Evolutionary conservation across 2,329 filamentous ascomycete species (phyloP).

Genomic region (Septoria petroselini): DNA sequence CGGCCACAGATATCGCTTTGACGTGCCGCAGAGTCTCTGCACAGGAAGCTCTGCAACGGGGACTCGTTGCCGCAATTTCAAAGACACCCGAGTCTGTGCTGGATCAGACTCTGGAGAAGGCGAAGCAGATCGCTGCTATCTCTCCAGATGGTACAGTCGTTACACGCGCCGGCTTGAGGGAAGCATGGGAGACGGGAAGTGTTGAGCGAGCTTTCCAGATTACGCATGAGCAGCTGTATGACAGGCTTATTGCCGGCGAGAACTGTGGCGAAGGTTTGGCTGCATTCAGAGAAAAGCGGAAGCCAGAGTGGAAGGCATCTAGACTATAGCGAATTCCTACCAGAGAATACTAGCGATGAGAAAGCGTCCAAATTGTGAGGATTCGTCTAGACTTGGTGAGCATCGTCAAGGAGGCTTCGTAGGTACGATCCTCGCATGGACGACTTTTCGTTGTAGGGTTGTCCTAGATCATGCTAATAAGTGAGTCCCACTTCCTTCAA

Average conservation of each 20-base stretch:
- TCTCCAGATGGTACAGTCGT: constrained; percentile 40
- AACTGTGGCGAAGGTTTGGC: constrained; percentile 49
- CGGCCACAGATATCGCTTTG: constrained; percentile 51
- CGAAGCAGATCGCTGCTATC: constrained; percentile 35
- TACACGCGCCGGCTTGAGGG: constrained; percentile 39
- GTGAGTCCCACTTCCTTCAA: no score
- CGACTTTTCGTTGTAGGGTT: no score
- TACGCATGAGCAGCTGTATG: constrained; percentile 43
- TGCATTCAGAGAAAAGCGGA: constrained; percentile 51
- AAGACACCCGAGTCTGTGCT: constrained; percentile 35
- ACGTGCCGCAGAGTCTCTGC: constrained; percentile 48
- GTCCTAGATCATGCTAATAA: no score
- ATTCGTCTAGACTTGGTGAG: no score
- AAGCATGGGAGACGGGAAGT: constrained; percentile 41
- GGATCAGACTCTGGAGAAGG: constrained; percentile 37
- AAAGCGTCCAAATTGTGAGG: no score
- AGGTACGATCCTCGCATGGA: no score
- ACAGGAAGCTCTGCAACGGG: constrained; percentile 43
- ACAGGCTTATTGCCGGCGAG: constrained; percentile 42
- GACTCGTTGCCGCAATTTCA: constrained; percentile 42
- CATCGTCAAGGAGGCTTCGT: no score
- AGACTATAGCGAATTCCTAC: no score
- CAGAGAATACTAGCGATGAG: no score
- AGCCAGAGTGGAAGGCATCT: constrained; percentile 48
- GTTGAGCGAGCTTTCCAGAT: constrained; percentile 42